A percentile compares a stretch with the other conserved stretches of the same genome.
phyloP scores from a whole-genome alignment of 345 rosid species.

The Trapa bicornis region DNA sequence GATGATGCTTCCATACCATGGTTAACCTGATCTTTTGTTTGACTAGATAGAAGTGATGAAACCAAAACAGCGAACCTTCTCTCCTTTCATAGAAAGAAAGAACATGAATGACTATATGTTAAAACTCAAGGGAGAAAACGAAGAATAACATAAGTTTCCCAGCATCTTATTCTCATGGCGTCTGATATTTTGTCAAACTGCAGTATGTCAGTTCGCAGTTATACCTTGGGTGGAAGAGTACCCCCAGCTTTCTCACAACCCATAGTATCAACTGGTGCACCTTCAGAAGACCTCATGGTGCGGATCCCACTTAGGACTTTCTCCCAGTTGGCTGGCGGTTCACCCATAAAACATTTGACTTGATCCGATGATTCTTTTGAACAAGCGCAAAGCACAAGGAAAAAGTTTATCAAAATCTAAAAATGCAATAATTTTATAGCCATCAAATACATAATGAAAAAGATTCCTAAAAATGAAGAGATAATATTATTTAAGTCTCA shows the following conservation, averaged over 20 bases:
- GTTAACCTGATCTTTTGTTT: constrained; percentile 60
- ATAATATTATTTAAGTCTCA: neutral
- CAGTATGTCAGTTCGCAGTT: neutral
- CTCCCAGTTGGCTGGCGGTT: constrained; percentile 50
- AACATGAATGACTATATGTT: neutral
- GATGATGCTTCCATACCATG: constrained; percentile 32
- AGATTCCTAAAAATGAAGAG: neutral
- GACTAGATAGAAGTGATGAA: constrained; percentile 64
- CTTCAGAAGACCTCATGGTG: constrained; percentile 51
- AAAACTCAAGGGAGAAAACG: neutral
- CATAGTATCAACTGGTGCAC: constrained; percentile 70
- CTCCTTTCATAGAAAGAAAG: constrained; percentile 27
- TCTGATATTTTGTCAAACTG: neutral
- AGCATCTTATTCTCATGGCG: neutral
- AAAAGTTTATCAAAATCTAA: neutral
- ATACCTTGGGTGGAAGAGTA: constrained; percentile 56
- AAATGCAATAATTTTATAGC: neutral
- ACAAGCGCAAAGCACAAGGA: neutral
- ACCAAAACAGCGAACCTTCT: constrained; percentile 58
- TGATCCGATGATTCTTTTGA: neutral
- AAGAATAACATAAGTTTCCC: neutral
- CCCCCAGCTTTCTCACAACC: constrained; percentile 72
- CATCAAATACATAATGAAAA: neutral
- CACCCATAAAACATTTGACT: constrained; percentile 16
- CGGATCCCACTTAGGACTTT: constrained; percentile 52